These are phyloP conservation scores for Obelidium mucronatum DNA, from an alignment of 192 early-diverging fungal genomes.

Conservation along the genomic window DNA sequence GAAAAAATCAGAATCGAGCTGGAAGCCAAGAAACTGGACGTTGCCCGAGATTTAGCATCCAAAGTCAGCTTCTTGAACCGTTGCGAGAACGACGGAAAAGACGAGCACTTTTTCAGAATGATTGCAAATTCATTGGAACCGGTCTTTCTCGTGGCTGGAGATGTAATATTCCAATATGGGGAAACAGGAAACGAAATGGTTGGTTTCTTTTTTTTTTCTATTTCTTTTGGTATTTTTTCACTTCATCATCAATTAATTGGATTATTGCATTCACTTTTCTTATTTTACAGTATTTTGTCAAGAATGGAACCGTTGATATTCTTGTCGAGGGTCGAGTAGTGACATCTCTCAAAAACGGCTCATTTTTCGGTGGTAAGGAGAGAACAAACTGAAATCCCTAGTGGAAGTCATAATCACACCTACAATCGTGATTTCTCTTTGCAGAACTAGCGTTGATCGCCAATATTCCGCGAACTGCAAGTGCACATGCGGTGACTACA, in stretches of 20 bases:
- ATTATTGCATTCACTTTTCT: constrained; percentile 5
- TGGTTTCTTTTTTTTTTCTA: too few relatives aligned
- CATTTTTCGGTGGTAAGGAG: constrained; percentile 27
- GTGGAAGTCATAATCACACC: neutral
- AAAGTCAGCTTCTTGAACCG: constrained; percentile 52
- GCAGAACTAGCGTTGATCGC: constrained; percentile 27
- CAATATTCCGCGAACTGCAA: constrained; percentile 40
- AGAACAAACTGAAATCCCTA: too few relatives aligned
- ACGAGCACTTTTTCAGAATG: constrained; percentile 43
- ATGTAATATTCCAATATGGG: constrained; percentile 19
- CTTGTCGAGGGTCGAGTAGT: neutral
- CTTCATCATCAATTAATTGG: too few relatives aligned
- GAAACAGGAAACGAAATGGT: constrained; percentile 51
- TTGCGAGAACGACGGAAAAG: constrained; percentile 46
- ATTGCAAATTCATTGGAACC: constrained; percentile 36
- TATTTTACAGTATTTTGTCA: constrained; percentile 23
- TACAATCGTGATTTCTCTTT: neutral
- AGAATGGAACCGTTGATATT: constrained; percentile 24
- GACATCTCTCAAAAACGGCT: constrained; percentile 14
- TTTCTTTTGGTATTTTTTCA: too few relatives aligned
- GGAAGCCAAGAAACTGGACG: constrained; percentile 15
- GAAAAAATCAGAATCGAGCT: constrained; percentile 42
- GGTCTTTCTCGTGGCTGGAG: constrained; percentile 30
- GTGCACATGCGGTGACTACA: constrained; percentile 24
- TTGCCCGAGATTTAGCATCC: constrained; percentile 22